Conservation (phyloP, 352 stramenopile species). For the Peronospora destructor region DNA sequence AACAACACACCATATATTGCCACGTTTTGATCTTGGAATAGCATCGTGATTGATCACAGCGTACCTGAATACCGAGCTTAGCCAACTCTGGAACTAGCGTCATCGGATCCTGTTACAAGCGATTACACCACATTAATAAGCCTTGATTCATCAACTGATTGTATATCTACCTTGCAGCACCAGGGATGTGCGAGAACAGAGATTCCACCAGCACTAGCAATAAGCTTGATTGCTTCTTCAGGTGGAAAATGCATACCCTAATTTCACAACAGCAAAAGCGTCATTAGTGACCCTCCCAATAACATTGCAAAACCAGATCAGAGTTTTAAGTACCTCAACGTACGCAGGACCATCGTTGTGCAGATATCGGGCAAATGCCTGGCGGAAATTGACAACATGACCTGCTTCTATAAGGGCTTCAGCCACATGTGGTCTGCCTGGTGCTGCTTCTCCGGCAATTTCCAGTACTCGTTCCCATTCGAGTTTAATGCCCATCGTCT, state of each 20-base stretch:
- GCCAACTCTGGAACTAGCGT: constrained; percentile 61
- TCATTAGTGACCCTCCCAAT: not conserved
- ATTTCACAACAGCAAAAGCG: not conserved
- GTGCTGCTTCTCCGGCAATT: constrained; percentile 77
- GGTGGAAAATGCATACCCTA: constrained; percentile 77
- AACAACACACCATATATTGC: constrained; percentile 1
- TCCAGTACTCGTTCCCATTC: constrained; percentile 76
- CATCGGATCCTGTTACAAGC: constrained; percentile 45
- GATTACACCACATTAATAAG: not conserved
- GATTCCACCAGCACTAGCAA: constrained; percentile 67
- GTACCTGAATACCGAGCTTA: constrained; percentile 69
- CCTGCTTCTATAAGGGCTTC: constrained; percentile 71
- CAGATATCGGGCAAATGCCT: constrained; percentile 75
- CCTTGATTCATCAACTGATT: not conserved
- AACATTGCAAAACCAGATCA: not conserved
- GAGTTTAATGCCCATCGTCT: constrained; percentile 74
- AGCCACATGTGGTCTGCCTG: constrained; percentile 68
- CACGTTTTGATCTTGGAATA: not conserved
- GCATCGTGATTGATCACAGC: not conserved
- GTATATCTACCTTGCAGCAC: constrained; percentile 62
- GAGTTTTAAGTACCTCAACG: constrained; percentile 46
- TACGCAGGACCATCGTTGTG: constrained; percentile 81
- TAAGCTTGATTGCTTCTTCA: constrained; percentile 83
- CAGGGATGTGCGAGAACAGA: constrained; percentile 82
- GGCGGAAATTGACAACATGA: constrained; percentile 67